phyloP scores from a whole-genome alignment of 495 filamentous ascomycete genomes.

The Talaromyces nanjingensis region DNA sequence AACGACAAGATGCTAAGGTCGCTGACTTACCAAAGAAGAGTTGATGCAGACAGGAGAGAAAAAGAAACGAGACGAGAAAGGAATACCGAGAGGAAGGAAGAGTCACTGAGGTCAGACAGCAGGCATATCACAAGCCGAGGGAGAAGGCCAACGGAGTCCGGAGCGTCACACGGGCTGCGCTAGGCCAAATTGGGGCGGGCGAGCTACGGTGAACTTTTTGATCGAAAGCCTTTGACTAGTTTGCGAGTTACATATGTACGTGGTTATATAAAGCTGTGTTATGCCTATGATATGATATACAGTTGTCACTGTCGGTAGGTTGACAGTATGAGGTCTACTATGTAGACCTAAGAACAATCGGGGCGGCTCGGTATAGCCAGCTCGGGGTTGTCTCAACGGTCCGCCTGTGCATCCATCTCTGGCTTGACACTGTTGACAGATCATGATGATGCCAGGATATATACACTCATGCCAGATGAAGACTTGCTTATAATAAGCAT shows the following conservation, averaged over 20 bases:
- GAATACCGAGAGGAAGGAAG: conserved; percentile 12
- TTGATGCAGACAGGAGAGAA: not conserved
- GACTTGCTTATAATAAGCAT: too few species aligned
- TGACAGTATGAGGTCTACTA: not conserved
- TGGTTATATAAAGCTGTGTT: not conserved
- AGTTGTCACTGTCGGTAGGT: too few species aligned
- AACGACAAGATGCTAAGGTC: not conserved
- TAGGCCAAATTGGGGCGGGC: conserved; percentile 10
- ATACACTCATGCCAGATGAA: too few species aligned
- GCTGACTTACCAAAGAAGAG: not conserved
- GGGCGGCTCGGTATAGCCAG: not conserved
- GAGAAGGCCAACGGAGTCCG: not conserved
- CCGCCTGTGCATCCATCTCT: not conserved
- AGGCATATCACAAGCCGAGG: conserved; percentile 7
- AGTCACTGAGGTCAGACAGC: not conserved
- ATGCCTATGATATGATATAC: conserved; percentile 5
- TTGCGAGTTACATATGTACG: not conserved
- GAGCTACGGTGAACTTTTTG: conserved; percentile 2
- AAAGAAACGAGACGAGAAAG: not conserved
- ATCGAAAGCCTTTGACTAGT: not conserved
- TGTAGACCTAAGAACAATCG: conserved; percentile 1
- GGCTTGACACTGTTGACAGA: not conserved
- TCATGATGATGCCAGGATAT: not conserved
- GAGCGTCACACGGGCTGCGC: not conserved
- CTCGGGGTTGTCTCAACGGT: not conserved